Base-by-base conservation (phyloP, 148 eudicot genomes). In the Silene conica region DNA sequence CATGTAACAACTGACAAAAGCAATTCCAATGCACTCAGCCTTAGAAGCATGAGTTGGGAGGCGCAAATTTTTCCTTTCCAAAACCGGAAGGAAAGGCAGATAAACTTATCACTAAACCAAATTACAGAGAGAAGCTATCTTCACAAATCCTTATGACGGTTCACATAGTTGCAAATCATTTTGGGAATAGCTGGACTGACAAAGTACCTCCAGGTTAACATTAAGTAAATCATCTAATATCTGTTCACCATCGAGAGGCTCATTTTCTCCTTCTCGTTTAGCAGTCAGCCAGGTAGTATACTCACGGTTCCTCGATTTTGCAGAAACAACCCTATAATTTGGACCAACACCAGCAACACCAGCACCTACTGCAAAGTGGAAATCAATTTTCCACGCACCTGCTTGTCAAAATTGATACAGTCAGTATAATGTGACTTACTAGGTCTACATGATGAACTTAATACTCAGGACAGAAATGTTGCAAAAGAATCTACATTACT, bases 251-350 rank as follows among this genome's bases (percentile, higher is more conserved):
- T 90, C 93, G 69, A 93, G 87, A 74, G 79, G 66, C 59, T 71
- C 89, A 86, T 57, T 84, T 21, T 58, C 50, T 68, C 88, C 89
- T 71, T 83, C 92, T 74, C 89, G 87, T 82, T 82, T 87, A 58
- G 92, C 96, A 76, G 96, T 87, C 50, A 95, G 83, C 96, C 94
- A 92, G n/a, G 96, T 92, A 22, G 85, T 76, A 76, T 52, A 75
- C 28, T 84, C 89, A 63, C 16, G 18, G 12, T 21, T 21, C 70
- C 77, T 85, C 76, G 70, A 84, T 83, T 78, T 90, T 31, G 90
- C 99, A 78, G 92, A 82, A 81, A 67, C 92, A 31, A 92, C 94
- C 82, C 83, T 90, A 74, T 86, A 92, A 43, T 70, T 82, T 15
- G 84, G 85, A 73, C 96, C 98, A 67, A 86, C 71, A 26, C 93